phyloP scores from a whole-genome alignment of 2,329 filamentous ascomycete species.

The Arthrobotrys megalospora region DNA sequence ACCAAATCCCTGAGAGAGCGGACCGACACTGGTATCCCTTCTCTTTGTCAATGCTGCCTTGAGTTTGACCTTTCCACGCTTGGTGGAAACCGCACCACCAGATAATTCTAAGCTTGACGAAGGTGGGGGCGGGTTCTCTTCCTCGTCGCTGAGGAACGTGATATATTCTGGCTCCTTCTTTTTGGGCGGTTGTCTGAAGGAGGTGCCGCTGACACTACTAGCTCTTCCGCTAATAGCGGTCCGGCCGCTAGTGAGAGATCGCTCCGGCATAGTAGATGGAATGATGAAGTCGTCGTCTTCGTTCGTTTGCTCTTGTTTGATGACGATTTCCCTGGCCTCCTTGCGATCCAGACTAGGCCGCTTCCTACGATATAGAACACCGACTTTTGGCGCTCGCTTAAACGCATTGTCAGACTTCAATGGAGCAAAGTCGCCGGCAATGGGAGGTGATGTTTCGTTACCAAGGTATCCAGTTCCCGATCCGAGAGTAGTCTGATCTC shows the following conservation, averaged over 20 bases:
- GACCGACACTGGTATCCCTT: neutral
- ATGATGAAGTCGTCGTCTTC: constrained; percentile 31
- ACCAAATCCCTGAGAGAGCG: constrained; percentile 24
- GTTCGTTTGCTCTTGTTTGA: constrained; percentile 26
- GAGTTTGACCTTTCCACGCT: constrained; percentile 31
- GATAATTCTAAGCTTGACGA: constrained; percentile 40
- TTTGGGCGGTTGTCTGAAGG: neutral
- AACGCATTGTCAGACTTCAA: constrained; percentile 51
- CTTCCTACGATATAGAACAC: constrained; percentile 52
- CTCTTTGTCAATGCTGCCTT: constrained; percentile 30
- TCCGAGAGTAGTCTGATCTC: constrained; percentile 30
- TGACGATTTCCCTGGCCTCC: constrained; percentile 6
- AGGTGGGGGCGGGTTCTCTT: constrained; percentile 16
- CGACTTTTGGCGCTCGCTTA: constrained; percentile 47
- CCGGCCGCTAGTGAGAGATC: constrained; percentile 46
- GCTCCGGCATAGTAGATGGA: constrained; percentile 53
- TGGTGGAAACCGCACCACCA: constrained; percentile 14
- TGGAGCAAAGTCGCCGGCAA: constrained; percentile 31
- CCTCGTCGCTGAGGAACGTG: constrained; percentile 34
- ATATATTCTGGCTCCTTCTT: constrained; percentile 33
- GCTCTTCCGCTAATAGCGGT: constrained; percentile 44
- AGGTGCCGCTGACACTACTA: neutral
- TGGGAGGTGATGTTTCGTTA: constrained; percentile 49
- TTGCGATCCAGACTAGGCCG: constrained; percentile 14
- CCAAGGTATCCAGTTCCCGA: constrained; percentile 39